phyloP scores from a whole-genome alignment of 805 yeast genomes.

The Candida tibetensis region DNA sequence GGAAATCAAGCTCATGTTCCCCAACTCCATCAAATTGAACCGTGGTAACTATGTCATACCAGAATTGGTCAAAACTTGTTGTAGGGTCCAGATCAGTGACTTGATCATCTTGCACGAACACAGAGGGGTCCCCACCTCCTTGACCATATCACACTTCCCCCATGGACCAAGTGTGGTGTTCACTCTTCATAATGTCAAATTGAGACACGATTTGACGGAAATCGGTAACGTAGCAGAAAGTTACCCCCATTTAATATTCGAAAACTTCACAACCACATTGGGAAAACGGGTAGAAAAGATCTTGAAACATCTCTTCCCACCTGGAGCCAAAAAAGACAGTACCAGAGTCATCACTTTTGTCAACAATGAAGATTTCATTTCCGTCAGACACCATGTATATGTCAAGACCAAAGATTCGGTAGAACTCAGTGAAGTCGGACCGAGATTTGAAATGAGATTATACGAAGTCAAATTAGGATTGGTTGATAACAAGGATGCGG shows the following conservation, averaged over 20 bases:
- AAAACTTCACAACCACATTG: constrained; percentile 75
- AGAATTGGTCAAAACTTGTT: constrained; percentile 78
- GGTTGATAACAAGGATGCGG: constrained; percentile 92
- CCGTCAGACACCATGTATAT: constrained; percentile 93
- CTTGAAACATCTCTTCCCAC: constrained; percentile 88
- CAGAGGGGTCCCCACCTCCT: constrained; percentile 95
- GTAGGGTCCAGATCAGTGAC: constrained; percentile 78
- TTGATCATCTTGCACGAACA: constrained; percentile 88
- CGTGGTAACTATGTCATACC: constrained; percentile 92
- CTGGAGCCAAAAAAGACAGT: constrained; percentile 90
- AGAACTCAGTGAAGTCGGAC: constrained; percentile 95
- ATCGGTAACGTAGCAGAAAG: constrained; percentile 88
- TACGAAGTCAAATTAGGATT: constrained; percentile 88
- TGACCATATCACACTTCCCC: constrained; percentile 92
- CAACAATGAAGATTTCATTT: constrained; percentile 86
- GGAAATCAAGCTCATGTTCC: constrained; percentile 85
- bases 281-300: constrained; percentile 81
- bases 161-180: constrained; percentile 97
- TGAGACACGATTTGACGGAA: constrained; percentile 87
- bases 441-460: constrained; percentile 95
- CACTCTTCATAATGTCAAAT: constrained; percentile 88
- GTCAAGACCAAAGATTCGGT: constrained; percentile 85
- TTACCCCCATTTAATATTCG: constrained; percentile 91
- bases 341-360: constrained; percentile 91
- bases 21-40: constrained; percentile 83